These are phyloP conservation scores for Mortierella sp. DNA, from an alignment of 371 early-diverging fungal species.

Conservation along the genomic window DNA sequence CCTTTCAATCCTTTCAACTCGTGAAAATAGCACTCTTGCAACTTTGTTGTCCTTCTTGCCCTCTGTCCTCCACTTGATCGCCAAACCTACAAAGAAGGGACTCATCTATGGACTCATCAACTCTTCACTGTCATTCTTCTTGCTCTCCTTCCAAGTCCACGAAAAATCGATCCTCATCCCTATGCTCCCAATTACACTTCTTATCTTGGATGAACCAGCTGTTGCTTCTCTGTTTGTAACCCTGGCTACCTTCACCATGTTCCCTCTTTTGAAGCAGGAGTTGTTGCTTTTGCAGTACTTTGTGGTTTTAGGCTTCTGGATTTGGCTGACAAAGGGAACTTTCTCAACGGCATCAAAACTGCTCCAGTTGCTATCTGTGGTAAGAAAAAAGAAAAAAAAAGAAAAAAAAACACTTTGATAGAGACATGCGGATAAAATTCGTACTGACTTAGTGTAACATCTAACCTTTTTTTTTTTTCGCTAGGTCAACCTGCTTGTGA, in stretches of 20 bases:
- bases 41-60: conserved; percentile 82
- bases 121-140: conserved; percentile 88
- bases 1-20: not conserved
- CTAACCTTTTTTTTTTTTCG: not conserved
- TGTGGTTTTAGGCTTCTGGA: conserved; percentile 73
- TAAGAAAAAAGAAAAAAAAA: conserved; percentile 15
- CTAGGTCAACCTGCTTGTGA: conserved; percentile 63
- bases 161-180: conserved; percentile 96
- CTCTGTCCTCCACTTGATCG: conserved; percentile 69
- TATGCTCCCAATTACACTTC: conserved; percentile 77
- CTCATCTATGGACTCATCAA: conserved; percentile 79
- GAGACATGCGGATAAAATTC: not conserved
- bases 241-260: conserved; percentile 93
- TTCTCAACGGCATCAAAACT: conserved; percentile 16
- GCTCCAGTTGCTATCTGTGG: conserved; percentile 27
- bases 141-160: conserved; percentile 97
- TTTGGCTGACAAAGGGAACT: conserved; percentile 66
- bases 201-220: conserved; percentile 72
- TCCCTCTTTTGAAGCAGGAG: conserved; percentile 86
- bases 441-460: no score
- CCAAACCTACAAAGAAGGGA: conserved; percentile 62
- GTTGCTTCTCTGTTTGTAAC: conserved; percentile 78
- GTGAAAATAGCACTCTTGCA: conserved; percentile 64
- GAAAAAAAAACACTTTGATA: not conserved
- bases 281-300: conserved; percentile 76